Evolutionary conservation across 106 monocot genomes (phyloP).

Genomic region (Narthecium ossifragum): DNA sequence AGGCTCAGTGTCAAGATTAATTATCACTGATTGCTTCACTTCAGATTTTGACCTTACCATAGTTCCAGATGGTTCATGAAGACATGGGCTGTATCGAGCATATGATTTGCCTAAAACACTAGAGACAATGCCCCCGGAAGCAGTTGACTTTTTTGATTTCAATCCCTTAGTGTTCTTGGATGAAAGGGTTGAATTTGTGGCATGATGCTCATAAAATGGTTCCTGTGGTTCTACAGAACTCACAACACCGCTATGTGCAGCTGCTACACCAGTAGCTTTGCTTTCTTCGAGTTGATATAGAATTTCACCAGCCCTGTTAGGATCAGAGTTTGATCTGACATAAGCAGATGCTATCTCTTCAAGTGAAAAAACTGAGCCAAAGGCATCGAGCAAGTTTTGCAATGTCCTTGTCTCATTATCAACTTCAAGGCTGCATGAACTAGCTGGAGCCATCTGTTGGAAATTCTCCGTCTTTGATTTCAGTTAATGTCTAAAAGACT

Average conservation of each 20-base stretch:
- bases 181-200: neutral
- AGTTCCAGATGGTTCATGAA: constrained; percentile 20
- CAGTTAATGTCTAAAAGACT: neutral
- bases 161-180: constrained; percentile 13
- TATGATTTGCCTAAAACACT: constrained; percentile 49
- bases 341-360: constrained; percentile 85
- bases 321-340: constrained; percentile 40
- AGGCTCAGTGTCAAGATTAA: constrained; percentile 5
- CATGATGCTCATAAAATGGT: constrained; percentile 6
- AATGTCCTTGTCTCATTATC: constrained; percentile 43
- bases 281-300: constrained; percentile 33
- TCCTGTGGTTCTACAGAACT: constrained; percentile 8
- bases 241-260: constrained; percentile 9
- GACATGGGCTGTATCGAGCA: constrained; percentile 5
- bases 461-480: neutral
- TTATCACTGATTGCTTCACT: constrained; percentile 15
- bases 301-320: constrained; percentile 49
- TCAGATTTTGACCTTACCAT: constrained; percentile 36
- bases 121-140: constrained; percentile 59
- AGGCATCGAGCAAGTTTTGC: constrained; percentile 47
- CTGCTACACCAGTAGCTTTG: constrained; percentile 4
- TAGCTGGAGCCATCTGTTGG: neutral
- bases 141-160: constrained; percentile 42
- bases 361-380: constrained; percentile 45
- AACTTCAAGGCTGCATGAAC: constrained; percentile 3